phyloP scores from a whole-genome alignment of 345 rosid species.

The Isatis tinctoria region DNA sequence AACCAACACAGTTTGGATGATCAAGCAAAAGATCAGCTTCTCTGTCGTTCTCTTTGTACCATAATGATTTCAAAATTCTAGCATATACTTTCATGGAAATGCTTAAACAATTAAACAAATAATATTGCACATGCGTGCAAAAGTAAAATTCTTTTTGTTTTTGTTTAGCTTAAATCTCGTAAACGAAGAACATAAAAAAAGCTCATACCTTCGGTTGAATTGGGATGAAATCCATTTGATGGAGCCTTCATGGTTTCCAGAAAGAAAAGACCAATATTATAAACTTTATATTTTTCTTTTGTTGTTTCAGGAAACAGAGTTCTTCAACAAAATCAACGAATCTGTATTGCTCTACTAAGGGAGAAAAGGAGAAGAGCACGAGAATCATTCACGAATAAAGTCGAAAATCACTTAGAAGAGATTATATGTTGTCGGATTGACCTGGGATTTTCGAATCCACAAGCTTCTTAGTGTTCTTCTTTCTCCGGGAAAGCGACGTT shows the following conservation, averaged over 20 bases:
- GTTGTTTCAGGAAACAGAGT: constrained; percentile 15
- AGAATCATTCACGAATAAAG: too few species aligned
- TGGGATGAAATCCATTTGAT: constrained; percentile 34
- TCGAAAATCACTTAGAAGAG: too few species aligned
- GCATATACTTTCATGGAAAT: too few species aligned
- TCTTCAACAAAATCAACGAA: constrained; percentile 7
- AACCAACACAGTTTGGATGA: constrained; percentile 33
- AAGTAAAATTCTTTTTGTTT: background rate
- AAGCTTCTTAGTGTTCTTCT: too few species aligned
- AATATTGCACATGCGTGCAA: too few species aligned
- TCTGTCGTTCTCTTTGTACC: too few species aligned
- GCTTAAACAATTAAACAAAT: too few species aligned
- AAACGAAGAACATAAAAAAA: background rate
- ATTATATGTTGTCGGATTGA: too few species aligned
- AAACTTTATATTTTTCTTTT: background rate
- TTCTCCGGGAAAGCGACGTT: too few species aligned
- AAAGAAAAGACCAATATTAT: background rate
- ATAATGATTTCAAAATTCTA: too few species aligned
- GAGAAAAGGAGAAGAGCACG: background rate
- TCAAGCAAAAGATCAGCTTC: background rate
- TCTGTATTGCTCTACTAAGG: constrained; percentile 14
- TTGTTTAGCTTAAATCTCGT: background rate
- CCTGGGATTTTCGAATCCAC: too few species aligned
- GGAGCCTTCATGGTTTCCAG: constrained; percentile 33
- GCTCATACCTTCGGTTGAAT: constrained; percentile 25